phyloP scores from a whole-genome alignment of 768 basidiomycete species.

The Tulasnella sp. region DNA sequence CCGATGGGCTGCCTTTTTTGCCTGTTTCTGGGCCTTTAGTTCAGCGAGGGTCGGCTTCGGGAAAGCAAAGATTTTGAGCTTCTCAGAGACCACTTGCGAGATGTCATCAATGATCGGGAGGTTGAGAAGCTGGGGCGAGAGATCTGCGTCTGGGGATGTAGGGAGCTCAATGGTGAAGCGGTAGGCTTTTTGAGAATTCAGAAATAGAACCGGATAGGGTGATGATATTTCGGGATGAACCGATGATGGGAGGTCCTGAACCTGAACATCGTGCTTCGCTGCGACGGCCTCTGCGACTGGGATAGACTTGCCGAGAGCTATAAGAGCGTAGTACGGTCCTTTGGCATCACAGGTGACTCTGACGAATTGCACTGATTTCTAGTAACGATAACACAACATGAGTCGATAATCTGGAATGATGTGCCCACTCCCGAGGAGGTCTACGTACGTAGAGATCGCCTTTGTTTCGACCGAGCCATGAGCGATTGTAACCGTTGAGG shows the following conservation, averaged over 20 bases:
- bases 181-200: conserved; percentile 18
- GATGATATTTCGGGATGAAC: not conserved
- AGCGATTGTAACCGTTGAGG: not conserved
- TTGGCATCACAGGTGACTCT: conserved; percentile 5
- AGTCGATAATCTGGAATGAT: not conserved
- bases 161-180: not conserved
- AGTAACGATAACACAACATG: not conserved
- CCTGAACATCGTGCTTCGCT: not conserved
- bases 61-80: conserved; percentile 12
- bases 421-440: not conserved
- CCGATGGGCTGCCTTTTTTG: conserved; percentile 1
- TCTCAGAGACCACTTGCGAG: not conserved
- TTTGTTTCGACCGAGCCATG: conserved; percentile 17
- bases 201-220: conserved; percentile 5
- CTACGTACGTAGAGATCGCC: conserved; percentile 10
- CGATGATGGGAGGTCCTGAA: not conserved
- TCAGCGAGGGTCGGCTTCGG: conserved; percentile 10
- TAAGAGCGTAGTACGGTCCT: conserved; percentile 11
- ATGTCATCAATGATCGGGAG: not conserved
- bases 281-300: not conserved
- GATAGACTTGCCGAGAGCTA: conserved; percentile 10
- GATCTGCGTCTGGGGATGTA: not conserved
- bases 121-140: not conserved
- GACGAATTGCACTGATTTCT: conserved; percentile 14
- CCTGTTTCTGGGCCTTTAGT: not conserved